Evolutionary conservation across 2,329 filamentous ascomycete genomes (phyloP).

Genomic region (Apiospora arundinis): DNA sequence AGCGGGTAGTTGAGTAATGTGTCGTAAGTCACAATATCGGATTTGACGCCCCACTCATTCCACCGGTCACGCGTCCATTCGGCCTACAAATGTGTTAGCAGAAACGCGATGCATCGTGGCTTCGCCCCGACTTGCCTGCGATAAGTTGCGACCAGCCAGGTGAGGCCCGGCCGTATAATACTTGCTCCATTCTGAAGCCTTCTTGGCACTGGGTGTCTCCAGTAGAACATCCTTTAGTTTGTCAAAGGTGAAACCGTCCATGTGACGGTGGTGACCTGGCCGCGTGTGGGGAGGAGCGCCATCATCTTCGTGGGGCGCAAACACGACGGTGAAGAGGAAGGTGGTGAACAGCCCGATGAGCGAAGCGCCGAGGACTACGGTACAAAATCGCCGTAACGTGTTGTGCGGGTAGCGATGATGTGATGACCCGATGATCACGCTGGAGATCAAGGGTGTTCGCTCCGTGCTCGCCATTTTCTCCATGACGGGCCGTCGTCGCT

Average conservation of each 20-base stretch:
- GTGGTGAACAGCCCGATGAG: conserved; percentile 57
- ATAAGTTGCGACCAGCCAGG: conserved; percentile 78
- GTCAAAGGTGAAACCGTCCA: conserved; percentile 49
- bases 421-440: conserved; percentile 60
- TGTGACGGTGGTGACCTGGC: conserved; percentile 41
- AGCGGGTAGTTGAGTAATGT: conserved; percentile 80
- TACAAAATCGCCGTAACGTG: conserved; percentile 70
- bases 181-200: conserved; percentile 72
- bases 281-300: conserved; percentile 34
- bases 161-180: conserved; percentile 82
- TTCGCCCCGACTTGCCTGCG: conserved; percentile 55
- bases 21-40: conserved; percentile 73
- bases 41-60: conserved; percentile 72
- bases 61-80: conserved; percentile 78
- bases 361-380: conserved; percentile 62
- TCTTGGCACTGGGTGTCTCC: conserved; percentile 62
- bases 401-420: conserved; percentile 64
- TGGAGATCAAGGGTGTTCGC: conserved; percentile 71
- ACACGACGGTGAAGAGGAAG: conserved; percentile 48
- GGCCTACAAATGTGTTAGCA: conserved; percentile 49
- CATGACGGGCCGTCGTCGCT: conserved; percentile 18
- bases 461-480: conserved; percentile 53
- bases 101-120: neutral
- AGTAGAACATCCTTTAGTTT: conserved; percentile 64
- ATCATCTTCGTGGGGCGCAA: conserved; percentile 32